Base-by-base conservation (phyloP, 2,329 filamentous ascomycete genomes). In the Alternaria sp. region DNA sequence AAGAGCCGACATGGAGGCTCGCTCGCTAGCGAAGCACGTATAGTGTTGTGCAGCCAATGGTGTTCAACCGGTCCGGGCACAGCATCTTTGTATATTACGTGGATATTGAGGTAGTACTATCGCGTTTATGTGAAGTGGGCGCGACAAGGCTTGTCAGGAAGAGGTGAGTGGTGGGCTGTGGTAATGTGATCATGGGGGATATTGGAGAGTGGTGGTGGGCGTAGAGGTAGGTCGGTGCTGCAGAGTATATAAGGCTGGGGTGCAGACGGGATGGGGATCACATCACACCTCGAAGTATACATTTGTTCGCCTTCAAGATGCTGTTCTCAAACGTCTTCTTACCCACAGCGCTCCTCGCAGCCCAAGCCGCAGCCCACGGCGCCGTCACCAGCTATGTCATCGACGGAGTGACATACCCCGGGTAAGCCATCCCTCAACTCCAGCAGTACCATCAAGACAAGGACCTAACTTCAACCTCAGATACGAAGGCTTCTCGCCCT, bases 401-500 rank as follows among this genome's bases (percentile, higher is more conserved):
- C 50, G 76, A 75, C 56, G 77, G 76, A 15, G 66, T 62, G 1
- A 77, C 58, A 0, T 78, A 79, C 56, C 74, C 76, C 6, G 77
- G 76, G 70, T 77, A 68, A 17, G 54, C 28, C 50, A 13, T 21
- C 7, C 4, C 21, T 12, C 6, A 26, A 12, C 6, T 17, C 21
- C 25, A 45, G 71, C 11, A 6, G 11, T 6, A 68, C 49, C 67
- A n/a, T 28, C 68, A 70, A 36, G 70, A 70, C 21, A 12, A 9
- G 3, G 30, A 73, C 74, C 78, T 66, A 75, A 83, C 61, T 71
- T 17, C 76, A 79, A 9, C 78, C n/a, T n/a, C 17, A 84, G 82
- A 62, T 87, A 87, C 74, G 78, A 83, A 60, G 85, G 85, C 62
- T 87, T 85, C 78, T 82, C 83, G 1, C 85, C 85, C 6, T 72